Percentiles rank a stretch among this genome's conserved stretches.
These are phyloP conservation scores for Phytophthora cryptogea DNA, from an alignment of 352 stramenopile species.

Conservation along the genomic window DNA sequence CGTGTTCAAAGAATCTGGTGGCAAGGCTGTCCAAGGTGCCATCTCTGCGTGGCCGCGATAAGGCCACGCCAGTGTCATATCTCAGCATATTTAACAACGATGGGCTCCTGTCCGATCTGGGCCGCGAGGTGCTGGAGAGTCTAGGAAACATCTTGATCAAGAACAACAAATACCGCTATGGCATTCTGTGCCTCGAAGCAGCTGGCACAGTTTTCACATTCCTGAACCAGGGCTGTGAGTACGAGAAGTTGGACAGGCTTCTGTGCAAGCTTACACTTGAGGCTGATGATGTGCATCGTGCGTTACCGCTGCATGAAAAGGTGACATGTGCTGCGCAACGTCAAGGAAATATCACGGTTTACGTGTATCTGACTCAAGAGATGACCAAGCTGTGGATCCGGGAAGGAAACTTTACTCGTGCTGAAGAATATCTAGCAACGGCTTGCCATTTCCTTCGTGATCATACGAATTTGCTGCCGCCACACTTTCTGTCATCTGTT, in stretches of 20 bases:
- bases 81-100: constrained; percentile 81
- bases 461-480: constrained; percentile 67
- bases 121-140: constrained; percentile 69
- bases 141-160: constrained; percentile 83
- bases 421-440: constrained; percentile 68
- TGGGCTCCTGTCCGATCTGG: constrained; percentile 70
- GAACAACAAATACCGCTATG: constrained; percentile 88
- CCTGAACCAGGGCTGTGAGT: constrained; percentile 70
- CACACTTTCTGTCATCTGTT: constrained; percentile 61
- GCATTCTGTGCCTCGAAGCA: constrained; percentile 81
- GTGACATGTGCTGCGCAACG: constrained; percentile 65
- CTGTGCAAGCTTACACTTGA: constrained; percentile 77
- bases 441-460: constrained; percentile 73
- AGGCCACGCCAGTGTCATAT: constrained; percentile 23
- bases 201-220: constrained; percentile 63
- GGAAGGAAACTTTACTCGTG: constrained; percentile 75
- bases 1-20: constrained; percentile 42
- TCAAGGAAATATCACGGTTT: constrained; percentile 87
- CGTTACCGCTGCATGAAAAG: constrained; percentile 79
- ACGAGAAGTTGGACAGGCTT: constrained; percentile 78
- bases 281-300: constrained; percentile 76
- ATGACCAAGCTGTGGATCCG: constrained; percentile 81
- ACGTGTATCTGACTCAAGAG: constrained; percentile 82
- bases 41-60: constrained; percentile 22
- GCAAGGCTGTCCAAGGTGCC: constrained; percentile 24